These are phyloP conservation scores for Massarina eburnea DNA, from an alignment of 2,329 filamentous ascomycete species.

Conservation along the genomic window DNA sequence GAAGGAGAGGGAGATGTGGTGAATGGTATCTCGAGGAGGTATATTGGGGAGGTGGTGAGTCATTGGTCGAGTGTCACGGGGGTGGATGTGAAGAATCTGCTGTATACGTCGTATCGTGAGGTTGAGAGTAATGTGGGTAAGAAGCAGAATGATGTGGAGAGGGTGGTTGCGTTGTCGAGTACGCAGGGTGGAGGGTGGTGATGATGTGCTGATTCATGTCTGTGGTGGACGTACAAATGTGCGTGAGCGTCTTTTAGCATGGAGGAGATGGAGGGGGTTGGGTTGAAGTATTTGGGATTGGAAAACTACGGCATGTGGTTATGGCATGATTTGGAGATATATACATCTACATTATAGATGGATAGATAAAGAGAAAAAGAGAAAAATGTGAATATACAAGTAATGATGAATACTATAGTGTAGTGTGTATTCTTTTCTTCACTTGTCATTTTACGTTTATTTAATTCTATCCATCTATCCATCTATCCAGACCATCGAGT, in stretches of 20 bases:
- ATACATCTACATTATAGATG: no score
- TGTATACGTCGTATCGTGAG: slow-evolving; percentile 84
- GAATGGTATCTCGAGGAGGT: slow-evolving; percentile 65
- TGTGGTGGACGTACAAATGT: neutral
- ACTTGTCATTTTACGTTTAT: no score
- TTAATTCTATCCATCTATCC: no score
- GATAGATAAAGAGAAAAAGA: no score
- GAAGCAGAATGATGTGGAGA: slow-evolving; percentile 69
- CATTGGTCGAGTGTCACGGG: slow-evolving; percentile 77
- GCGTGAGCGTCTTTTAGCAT: slow-evolving; percentile 10
- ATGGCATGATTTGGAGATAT: no score
- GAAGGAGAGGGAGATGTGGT: slow-evolving; percentile 42
- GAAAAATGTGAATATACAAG: no score
- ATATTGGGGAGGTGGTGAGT: slow-evolving; percentile 68
- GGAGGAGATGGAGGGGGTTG: slow-evolving; percentile 7
- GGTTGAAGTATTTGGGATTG: neutral
- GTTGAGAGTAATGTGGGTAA: slow-evolving; percentile 92
- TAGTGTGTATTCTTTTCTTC: no score
- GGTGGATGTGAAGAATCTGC: slow-evolving; percentile 70
- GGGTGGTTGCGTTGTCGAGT: slow-evolving; percentile 83
- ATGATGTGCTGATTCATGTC: slow-evolving; percentile 64
- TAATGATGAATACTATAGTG: no score
- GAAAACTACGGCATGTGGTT: no score
- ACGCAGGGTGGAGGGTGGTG: slow-evolving; percentile 94
- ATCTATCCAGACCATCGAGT: no score